These are phyloP conservation scores for Nothophytophthora sp. DNA, from an alignment of 352 stramenopile species.

Conservation along the genomic window DNA sequence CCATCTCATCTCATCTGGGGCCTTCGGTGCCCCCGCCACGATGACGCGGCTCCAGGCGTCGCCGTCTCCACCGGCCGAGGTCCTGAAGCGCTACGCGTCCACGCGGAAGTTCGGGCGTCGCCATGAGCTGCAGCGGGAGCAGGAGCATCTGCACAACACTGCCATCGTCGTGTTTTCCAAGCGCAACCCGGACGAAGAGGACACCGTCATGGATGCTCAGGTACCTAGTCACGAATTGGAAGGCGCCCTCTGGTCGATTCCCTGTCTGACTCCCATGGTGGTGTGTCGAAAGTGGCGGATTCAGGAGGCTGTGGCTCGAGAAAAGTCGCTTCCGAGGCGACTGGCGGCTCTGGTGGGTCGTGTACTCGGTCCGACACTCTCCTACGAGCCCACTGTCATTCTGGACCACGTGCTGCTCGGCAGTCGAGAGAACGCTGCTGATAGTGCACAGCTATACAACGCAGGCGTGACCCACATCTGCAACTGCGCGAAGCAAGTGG, in stretches of 20 bases:
- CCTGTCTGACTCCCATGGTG: background rate
- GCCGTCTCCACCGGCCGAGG: conserved; percentile 1
- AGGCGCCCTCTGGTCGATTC: background rate
- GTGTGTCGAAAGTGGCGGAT: conserved; percentile 36
- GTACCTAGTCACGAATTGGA: conserved; percentile 2
- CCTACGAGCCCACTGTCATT: conserved; percentile 32
- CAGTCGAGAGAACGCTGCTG: conserved; percentile 39
- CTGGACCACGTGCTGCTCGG: conserved; percentile 55
- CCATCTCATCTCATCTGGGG: too few relatives aligned
- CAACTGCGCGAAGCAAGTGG: conserved; percentile 53
- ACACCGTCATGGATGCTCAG: conserved; percentile 43
- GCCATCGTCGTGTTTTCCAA: conserved; percentile 42
- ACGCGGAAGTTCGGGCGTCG: conserved; percentile 38
- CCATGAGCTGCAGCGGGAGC: conserved; percentile 37
- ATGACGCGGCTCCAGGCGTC: background rate
- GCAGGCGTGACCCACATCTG: conserved; percentile 62
- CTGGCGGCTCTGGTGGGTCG: conserved; percentile 24
- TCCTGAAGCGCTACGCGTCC: conserved; percentile 32
- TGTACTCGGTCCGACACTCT: conserved; percentile 15
- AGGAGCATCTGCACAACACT: conserved; percentile 22
- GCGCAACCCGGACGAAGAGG: conserved; percentile 57
- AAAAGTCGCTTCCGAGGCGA: conserved; percentile 27
- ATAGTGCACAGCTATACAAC: conserved; percentile 38
- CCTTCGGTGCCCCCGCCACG: too few relatives aligned
- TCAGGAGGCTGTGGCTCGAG: conserved; percentile 27